Evolutionary conservation across 2,329 filamentous ascomycete genomes (phyloP).

Genomic region (Ascochyta clinopodiicola): DNA sequence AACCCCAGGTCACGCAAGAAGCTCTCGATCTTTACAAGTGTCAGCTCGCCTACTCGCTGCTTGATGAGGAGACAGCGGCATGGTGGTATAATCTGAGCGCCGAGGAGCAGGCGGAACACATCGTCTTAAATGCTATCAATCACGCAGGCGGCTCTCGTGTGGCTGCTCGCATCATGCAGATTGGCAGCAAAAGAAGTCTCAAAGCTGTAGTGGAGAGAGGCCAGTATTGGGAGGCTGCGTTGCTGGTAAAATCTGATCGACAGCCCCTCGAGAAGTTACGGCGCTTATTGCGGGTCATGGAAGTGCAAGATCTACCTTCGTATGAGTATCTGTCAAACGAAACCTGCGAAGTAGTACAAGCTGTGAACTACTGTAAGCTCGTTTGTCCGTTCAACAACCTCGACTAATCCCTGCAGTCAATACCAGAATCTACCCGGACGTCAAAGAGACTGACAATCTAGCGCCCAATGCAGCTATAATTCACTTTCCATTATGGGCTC

Average conservation of each 20-base stretch:
- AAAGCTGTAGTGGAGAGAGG: slow-evolving; percentile 23
- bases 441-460: slow-evolving; percentile 21
- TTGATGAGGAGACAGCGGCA: slow-evolving; percentile 2
- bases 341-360: slow-evolving; percentile 38
- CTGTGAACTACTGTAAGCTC: slow-evolving; percentile 40
- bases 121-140: slow-evolving; percentile 2
- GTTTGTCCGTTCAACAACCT: not conserved
- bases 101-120: slow-evolving; percentile 6
- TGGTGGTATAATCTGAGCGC: slow-evolving; percentile 10
- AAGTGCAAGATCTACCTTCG: slow-evolving; percentile 26
- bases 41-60: not conserved
- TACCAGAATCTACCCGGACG: slow-evolving; percentile 28
- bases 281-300: slow-evolving; percentile 24
- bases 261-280: slow-evolving; percentile 28
- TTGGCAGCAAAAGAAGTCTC: slow-evolving; percentile 21
- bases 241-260: slow-evolving; percentile 19
- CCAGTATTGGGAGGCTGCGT: slow-evolving; percentile 19
- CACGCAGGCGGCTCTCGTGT: slow-evolving; percentile 2
- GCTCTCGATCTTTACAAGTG: slow-evolving; percentile 6
- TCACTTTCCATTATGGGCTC: slow-evolving; percentile 29
- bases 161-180: slow-evolving; percentile 12
- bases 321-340: slow-evolving; percentile 33
- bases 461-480: slow-evolving; percentile 38
- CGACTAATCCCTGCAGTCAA: slow-evolving; percentile 31
- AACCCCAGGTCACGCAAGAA: not conserved